These are phyloP conservation scores for Cylindrodendrum hubeiense DNA, from an alignment of 2,329 filamentous ascomycete genomes.

Conservation along the genomic window DNA sequence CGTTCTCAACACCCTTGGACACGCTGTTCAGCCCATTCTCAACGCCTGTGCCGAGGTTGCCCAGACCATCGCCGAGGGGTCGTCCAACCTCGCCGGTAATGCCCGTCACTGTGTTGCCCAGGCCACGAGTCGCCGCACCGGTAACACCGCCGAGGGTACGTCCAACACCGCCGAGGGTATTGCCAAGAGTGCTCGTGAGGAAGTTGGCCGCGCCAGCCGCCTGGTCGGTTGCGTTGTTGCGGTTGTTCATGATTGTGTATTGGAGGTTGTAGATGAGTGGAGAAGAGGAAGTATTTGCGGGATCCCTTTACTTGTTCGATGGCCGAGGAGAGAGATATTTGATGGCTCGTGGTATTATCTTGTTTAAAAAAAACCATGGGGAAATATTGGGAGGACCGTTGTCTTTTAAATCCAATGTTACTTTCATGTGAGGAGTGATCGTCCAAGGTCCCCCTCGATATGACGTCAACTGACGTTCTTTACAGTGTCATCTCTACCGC, in stretches of 20 bases:
- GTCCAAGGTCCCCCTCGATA: slow-evolving; percentile 27
- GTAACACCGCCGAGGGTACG: slow-evolving; percentile 57
- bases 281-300: not conserved
- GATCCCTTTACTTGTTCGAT: not conserved
- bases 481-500: slow-evolving; percentile 22
- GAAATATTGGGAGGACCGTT: not conserved
- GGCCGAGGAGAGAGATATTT: not conserved
- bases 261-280: slow-evolving; percentile 9
- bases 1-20: slow-evolving; percentile 68
- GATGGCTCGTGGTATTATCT: not conserved
- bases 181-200: slow-evolving; percentile 55
- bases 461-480: slow-evolving; percentile 39
- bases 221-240: slow-evolving; percentile 44
- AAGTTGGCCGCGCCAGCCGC: slow-evolving; percentile 53
- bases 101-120: slow-evolving; percentile 67
- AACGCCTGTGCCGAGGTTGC: slow-evolving; percentile 65
- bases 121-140: slow-evolving; percentile 66
- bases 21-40: slow-evolving; percentile 63
- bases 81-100: slow-evolving; percentile 66
- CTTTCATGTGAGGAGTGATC: not conserved
- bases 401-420: slow-evolving; percentile 13
- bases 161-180: slow-evolving; percentile 55
- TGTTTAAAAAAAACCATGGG: not conserved
- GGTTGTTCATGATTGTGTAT: slow-evolving; percentile 35
- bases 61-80: slow-evolving; percentile 67